A percentile compares a stretch with the other conserved stretches of the same genome.
Evolutionary conservation across 495 filamentous ascomycete species (phyloP).

Genomic region (Penicillium paradoxum): DNA sequence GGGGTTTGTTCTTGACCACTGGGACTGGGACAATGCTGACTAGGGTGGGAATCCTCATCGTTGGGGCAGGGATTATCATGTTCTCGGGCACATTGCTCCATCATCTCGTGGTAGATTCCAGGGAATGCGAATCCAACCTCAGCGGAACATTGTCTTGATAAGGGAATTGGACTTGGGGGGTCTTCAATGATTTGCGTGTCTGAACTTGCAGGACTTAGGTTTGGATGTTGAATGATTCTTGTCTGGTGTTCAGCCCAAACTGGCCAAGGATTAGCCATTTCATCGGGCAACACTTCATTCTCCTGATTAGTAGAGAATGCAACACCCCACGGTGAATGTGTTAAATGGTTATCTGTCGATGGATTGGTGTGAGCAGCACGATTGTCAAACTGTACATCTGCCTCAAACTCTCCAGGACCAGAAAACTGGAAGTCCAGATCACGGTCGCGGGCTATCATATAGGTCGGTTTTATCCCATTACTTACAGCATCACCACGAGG

Average conservation of each 20-base stretch:
- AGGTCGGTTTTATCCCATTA: neutral
- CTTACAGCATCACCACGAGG: neutral
- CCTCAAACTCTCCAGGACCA: neutral
- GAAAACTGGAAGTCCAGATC: neutral
- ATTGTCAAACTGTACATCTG: neutral
- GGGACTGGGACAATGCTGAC: neutral
- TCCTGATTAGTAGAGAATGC: neutral
- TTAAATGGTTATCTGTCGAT: neutral
- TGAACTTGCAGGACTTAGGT: neutral
- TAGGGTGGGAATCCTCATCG: neutral
- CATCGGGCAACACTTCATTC: neutral
- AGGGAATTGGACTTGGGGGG: neutral
- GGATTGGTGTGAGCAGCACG: neutral
- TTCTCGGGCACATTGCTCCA: slow-evolving; percentile 16
- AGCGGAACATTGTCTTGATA: slow-evolving; percentile 4
- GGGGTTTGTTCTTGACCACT: neutral
- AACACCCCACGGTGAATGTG: neutral
- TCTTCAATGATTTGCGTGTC: neutral
- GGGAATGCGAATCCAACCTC: slow-evolving; percentile 23
- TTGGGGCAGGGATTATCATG: neutral
- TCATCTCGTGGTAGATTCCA: slow-evolving; percentile 16
- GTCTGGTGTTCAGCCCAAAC: neutral
- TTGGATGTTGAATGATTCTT: neutral
- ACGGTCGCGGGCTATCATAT: neutral
- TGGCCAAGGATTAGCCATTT: neutral